Percentiles rank a stretch among this genome's conserved stretches.
Evolutionary conservation across 2,329 filamentous ascomycete species (phyloP).

Genomic region (Lachnellula arida): DNA sequence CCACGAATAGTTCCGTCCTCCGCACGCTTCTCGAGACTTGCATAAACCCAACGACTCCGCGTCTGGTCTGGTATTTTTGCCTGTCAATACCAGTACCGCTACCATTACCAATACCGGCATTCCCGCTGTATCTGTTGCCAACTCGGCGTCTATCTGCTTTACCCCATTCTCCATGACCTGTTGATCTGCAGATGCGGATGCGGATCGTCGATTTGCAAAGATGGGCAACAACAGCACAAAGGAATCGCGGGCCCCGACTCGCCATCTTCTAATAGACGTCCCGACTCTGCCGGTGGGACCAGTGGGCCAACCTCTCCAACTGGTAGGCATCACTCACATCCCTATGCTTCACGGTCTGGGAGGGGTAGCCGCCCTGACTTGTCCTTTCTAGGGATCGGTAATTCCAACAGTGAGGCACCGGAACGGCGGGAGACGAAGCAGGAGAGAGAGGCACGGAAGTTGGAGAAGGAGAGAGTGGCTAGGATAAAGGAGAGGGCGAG

Average conservation of each 20-base stretch:
- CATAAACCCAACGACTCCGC: constrained; percentile 22
- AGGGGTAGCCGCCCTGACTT: constrained; percentile 31
- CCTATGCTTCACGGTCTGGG: constrained; percentile 24
- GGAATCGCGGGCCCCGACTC: constrained; percentile 28
- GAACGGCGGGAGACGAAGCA: constrained; percentile 79
- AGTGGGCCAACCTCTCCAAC: constrained; percentile 23
- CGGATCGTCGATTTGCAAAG: constrained; percentile 23
- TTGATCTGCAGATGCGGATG: constrained; percentile 19
- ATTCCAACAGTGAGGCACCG: constrained; percentile 23
- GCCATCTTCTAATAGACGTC: constrained; percentile 14
- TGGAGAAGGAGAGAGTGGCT: constrained; percentile 73
- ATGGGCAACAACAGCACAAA: constrained; percentile 31
- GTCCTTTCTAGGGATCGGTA: constrained; percentile 30
- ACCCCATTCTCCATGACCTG: constrained; percentile 20
- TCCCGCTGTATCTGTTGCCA: background rate
- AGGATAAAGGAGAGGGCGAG: constrained; percentile 81
- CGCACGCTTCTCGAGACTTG: constrained; percentile 23
- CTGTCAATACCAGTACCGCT: background rate
- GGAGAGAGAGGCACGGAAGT: constrained; percentile 79
- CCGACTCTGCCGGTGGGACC: constrained; percentile 15
- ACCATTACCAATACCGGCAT: background rate
- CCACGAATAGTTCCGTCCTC: constrained; percentile 2
- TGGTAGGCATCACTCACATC: constrained; percentile 16
- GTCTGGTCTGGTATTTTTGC: constrained; percentile 6
- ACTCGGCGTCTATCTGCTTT: background rate